phyloP scores from a whole-genome alignment of 495 filamentous ascomycete genomes.

The Xylaria palmicola region DNA sequence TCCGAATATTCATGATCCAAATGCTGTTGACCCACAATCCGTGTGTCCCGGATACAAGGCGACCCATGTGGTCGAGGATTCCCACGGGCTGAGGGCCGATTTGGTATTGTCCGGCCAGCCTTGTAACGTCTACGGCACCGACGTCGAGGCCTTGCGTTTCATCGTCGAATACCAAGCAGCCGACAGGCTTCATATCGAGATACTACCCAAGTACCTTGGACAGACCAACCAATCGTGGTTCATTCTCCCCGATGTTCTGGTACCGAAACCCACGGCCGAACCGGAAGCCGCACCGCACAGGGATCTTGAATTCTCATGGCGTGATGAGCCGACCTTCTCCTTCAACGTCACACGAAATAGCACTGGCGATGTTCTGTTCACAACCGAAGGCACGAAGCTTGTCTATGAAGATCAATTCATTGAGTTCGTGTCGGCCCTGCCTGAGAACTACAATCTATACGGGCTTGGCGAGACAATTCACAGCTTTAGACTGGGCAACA shows the following conservation, averaged over 20 bases:
- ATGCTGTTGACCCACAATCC: constrained; percentile 68
- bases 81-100: constrained; percentile 57
- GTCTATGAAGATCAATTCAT: constrained; percentile 84
- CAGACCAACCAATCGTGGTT: constrained; percentile 67
- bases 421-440: constrained; percentile 68
- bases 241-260: constrained; percentile 60
- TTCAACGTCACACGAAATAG: constrained; percentile 66
- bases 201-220: constrained; percentile 66
- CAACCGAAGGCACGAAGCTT: constrained; percentile 63
- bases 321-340: constrained; percentile 67
- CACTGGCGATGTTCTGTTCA: constrained; percentile 69
- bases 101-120: constrained; percentile 63
- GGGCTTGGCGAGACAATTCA: constrained; percentile 82
- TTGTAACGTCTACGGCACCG: constrained; percentile 74
- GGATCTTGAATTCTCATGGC: constrained; percentile 62
- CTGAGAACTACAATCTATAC: constrained; percentile 73
- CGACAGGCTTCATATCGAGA: constrained; percentile 73
- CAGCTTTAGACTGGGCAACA: constrained; percentile 66
- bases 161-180: constrained; percentile 70
- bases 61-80: constrained; percentile 54
- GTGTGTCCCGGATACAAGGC: constrained; percentile 77
- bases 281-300: constrained; percentile 25
- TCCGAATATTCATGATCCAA: constrained; percentile 70
- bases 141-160: constrained; percentile 63
- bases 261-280: constrained; percentile 58